These are phyloP conservation scores for Diaporthe longicolla DNA, from an alignment of 2,329 filamentous ascomycete species.

Conservation along the genomic window DNA sequence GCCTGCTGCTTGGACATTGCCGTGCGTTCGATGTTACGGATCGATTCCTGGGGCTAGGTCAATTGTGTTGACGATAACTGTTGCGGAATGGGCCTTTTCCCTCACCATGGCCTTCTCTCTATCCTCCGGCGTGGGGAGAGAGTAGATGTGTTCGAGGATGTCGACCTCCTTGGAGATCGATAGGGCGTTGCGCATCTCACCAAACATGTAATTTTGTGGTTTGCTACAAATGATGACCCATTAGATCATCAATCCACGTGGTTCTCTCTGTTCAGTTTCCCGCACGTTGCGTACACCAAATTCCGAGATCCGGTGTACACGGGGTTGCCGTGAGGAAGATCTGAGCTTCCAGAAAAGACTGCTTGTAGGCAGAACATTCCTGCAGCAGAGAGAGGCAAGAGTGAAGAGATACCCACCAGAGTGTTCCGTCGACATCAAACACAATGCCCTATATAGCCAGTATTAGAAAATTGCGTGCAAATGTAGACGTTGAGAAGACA, in stretches of 20 bases:
- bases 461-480: slow-evolving; percentile 25
- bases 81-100: not conserved
- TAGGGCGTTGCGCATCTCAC: slow-evolving; percentile 83
- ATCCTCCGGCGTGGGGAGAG: slow-evolving; percentile 71
- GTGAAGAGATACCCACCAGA: slow-evolving; percentile 76
- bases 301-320: no score
- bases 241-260: not conserved
- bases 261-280: not conserved
- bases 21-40: slow-evolving; percentile 83
- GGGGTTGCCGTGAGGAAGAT: not conserved
- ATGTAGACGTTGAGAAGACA: not conserved
- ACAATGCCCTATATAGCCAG: slow-evolving; percentile 68
- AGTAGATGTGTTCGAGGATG: slow-evolving; percentile 90
- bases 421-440: slow-evolving; percentile 95
- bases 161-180: slow-evolving; percentile 80
- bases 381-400: slow-evolving; percentile 4
- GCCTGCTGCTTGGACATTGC: slow-evolving; percentile 86
- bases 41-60: slow-evolving; percentile 61
- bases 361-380: not conserved
- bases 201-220: slow-evolving; percentile 97
- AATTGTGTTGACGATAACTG: not conserved
- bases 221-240: slow-evolving; percentile 64
- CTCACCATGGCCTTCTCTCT: slow-evolving; percentile 72
- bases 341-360: slow-evolving; percentile 3
- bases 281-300: no score